phyloP scores from a whole-genome alignment of 1,284 basidiomycete genomes.

The Pseudozyma sp. region DNA sequence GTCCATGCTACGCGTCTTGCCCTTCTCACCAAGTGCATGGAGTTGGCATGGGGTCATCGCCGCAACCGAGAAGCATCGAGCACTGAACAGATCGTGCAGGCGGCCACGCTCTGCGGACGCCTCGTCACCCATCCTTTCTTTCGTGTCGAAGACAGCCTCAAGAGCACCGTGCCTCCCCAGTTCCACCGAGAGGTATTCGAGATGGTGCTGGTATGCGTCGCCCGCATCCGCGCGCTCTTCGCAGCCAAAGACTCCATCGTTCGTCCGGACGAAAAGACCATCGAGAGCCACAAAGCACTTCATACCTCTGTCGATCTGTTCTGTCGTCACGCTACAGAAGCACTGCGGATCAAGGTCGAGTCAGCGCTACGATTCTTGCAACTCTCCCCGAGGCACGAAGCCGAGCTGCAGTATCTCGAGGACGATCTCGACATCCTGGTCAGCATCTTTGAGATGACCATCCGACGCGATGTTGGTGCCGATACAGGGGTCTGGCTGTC shows the following conservation, averaged over 20 bases:
- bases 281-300: slow-evolving; percentile 72
- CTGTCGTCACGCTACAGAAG: slow-evolving; percentile 75
- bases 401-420: slow-evolving; percentile 74
- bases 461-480: slow-evolving; percentile 74
- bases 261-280: slow-evolving; percentile 33
- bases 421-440: slow-evolving; percentile 83
- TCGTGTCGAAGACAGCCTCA: slow-evolving; percentile 79
- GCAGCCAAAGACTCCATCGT: slow-evolving; percentile 11
- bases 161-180: slow-evolving; percentile 76
- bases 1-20: slow-evolving; percentile 82
- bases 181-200: slow-evolving; percentile 75
- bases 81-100: slow-evolving; percentile 74
- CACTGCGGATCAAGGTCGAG: slow-evolving; percentile 77
- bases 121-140: slow-evolving; percentile 82
- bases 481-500: slow-evolving; percentile 82
- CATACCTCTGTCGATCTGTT: slow-evolving; percentile 85
- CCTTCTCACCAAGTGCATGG: slow-evolving; percentile 80
- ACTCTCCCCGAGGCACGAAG: slow-evolving; percentile 74
- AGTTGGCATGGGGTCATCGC: slow-evolving; percentile 76
- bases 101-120: slow-evolving; percentile 76
- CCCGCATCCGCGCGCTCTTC: slow-evolving; percentile 33
- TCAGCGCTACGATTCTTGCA: slow-evolving; percentile 68
- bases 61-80: slow-evolving; percentile 23
- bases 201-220: slow-evolving; percentile 47
- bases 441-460: slow-evolving; percentile 83